These are phyloP conservation scores for Cladosporium velox DNA, from an alignment of 2,329 filamentous ascomycete species.

Conservation along the genomic window DNA sequence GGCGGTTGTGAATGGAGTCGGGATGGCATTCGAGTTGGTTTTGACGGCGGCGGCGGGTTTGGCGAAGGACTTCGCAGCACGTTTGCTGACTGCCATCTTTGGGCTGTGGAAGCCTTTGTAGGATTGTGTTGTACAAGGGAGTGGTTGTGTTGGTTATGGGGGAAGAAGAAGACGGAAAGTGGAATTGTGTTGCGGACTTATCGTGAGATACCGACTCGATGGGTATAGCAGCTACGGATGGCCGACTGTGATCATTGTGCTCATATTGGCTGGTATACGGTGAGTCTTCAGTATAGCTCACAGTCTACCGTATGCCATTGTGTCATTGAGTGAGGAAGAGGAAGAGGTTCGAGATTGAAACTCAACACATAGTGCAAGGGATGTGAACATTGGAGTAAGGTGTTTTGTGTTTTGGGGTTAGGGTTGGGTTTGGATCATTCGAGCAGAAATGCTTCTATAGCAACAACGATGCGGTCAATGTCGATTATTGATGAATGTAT, in stretches of 20 bases:
- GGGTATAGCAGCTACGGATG: not conserved
- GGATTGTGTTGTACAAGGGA: not conserved
- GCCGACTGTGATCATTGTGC: not conserved
- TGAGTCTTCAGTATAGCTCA: not conserved
- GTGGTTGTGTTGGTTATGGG: not conserved
- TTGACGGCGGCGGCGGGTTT: constrained; percentile 16
- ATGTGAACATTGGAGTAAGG: not conserved
- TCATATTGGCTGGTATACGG: not conserved
- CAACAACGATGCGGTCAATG: not conserved
- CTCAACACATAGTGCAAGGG: not conserved
- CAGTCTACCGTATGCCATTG: not conserved
- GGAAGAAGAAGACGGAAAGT: not conserved
- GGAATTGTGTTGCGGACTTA: not conserved
- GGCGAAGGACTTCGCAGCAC: constrained; percentile 12
- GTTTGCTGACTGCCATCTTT: constrained; percentile 7
- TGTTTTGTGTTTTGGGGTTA: not conserved
- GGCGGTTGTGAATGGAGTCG: constrained; percentile 66
- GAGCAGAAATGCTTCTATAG: not conserved
- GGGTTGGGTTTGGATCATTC: not conserved
- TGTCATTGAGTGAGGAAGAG: not conserved
- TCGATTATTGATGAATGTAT: not conserved
- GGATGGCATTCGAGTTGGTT: constrained; percentile 24
- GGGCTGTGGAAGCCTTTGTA: not conserved
- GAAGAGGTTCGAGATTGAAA: not conserved
- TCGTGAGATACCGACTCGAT: not conserved